Evolutionary conservation across 1,284 basidiomycete species (phyloP).

Genomic region (Fomitopsis betulina): DNA sequence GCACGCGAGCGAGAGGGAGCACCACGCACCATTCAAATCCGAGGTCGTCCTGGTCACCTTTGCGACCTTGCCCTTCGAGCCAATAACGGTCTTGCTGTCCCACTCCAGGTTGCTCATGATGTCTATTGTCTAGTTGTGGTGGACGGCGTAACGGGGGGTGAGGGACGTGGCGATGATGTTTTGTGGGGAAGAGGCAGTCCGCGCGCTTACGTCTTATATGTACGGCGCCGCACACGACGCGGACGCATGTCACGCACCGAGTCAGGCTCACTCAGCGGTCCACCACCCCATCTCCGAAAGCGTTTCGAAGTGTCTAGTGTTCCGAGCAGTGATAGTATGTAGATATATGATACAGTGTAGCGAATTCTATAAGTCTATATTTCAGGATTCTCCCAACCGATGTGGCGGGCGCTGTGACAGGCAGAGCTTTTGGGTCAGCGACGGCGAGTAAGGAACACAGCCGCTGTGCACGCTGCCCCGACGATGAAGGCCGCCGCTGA

Average conservation of each 20-base stretch:
- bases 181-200: conserved; percentile 12
- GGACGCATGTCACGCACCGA: conserved; percentile 8
- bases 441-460: conserved; percentile 16
- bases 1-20: conserved; percentile 1
- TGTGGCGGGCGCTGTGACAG: not conserved
- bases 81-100: conserved; percentile 77
- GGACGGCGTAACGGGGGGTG: not conserved
- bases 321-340: not conserved
- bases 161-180: not conserved
- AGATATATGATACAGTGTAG: conserved; percentile 1
- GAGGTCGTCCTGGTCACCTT: conserved; percentile 67
- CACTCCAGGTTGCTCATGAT: conserved; percentile 47
- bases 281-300: not conserved
- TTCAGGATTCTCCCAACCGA: not conserved
- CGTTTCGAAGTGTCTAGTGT: not conserved
- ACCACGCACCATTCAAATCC: conserved; percentile 65
- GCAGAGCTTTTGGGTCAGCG: not conserved
- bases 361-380: not conserved
- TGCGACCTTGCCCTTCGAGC: conserved; percentile 62
- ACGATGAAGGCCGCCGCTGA: conserved; percentile 30
- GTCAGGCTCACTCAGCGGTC: conserved; percentile 2
- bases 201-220: conserved; percentile 18
- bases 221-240: conserved; percentile 4
- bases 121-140: conserved; percentile 8
- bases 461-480: conserved; percentile 27